Base-by-base conservation (phyloP, 1,284 basidiomycete genomes). In the Clitocybe nebularis region DNA sequence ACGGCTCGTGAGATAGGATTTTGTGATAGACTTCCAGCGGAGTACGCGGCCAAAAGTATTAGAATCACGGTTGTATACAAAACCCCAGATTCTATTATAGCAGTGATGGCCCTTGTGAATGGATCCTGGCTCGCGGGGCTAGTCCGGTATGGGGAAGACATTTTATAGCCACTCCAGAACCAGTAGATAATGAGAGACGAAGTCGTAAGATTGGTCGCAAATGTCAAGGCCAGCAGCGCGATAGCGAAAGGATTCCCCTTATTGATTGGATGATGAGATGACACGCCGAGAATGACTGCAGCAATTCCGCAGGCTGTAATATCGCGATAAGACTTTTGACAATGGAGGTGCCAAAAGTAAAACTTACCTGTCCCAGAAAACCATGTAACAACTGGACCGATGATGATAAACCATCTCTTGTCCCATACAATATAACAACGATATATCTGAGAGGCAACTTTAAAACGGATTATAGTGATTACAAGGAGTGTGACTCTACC, bases 401-500 rank as follows among this genome's bases (percentile, higher is more conserved):
- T 19, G 2, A 23, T 22, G 10, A 36, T 23, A 14, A n/a, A 10
- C 20, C 35, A 36, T 24, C 20, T 24, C 14, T 14, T 9, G 11
- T 36, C 24, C 35, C 35, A 36, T 9, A 36, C 7, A 7, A 36
- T 22, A 19, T 6, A 36, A 14, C 35, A 36, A 21, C 35, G 35
- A 10, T 22, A 36, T 4, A 36, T 23, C 35, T 36, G 9, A 14
- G 9, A 14, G 3, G 3, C 8, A 3, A 4, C 16, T 5, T 29
- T 14, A 29, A 24, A 36, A 6, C 10, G 24, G 5, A 24, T 10
- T 5, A 21, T 8, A 14, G 14, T 5, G 7, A n/a, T 22, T 21
- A 7, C 16, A 23, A 33, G 11, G 16, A 32, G 13, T 19, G n/a
- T 6, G 25, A 23, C 39, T 47, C 14, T 32, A 51, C 50, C 16